phyloP scores from a whole-genome alignment of 148 eudicot species.

The Camellia lanceoleosa region DNA sequence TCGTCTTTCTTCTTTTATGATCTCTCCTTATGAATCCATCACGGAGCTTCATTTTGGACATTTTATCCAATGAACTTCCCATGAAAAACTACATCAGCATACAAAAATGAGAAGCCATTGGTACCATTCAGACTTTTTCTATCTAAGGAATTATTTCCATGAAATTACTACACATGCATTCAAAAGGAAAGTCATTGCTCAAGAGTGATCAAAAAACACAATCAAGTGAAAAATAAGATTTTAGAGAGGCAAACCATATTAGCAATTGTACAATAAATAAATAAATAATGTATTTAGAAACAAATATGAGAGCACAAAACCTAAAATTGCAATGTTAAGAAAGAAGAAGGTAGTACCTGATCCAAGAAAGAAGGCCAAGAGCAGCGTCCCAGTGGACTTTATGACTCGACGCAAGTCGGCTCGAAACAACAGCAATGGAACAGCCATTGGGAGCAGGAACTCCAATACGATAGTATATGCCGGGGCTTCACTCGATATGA shows the following conservation, averaged over 20 bases:
- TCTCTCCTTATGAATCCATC: not conserved
- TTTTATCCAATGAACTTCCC: not conserved
- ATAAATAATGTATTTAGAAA: not conserved
- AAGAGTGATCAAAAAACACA: no score
- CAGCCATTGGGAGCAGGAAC: slow-evolving; percentile 65
- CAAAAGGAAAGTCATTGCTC: not conserved
- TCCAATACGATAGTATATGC: slow-evolving; percentile 60
- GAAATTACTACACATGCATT: not conserved
- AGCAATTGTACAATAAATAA: not conserved
- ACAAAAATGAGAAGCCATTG: not conserved
- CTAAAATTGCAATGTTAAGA: not conserved
- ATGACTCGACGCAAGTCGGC: slow-evolving; percentile 66
- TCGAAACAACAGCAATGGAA: slow-evolving; percentile 78
- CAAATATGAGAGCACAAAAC: not conserved
- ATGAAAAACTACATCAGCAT: not conserved
- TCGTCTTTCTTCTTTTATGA: not conserved
- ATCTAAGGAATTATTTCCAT: not conserved
- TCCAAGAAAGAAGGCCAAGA: slow-evolving; percentile 86
- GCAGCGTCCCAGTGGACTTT: slow-evolving; percentile 63
- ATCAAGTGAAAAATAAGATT: no score
- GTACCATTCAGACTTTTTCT: not conserved
- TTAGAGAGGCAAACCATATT: not conserved
- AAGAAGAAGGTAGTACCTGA: slow-evolving; percentile 39
- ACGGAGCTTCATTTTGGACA: not conserved
- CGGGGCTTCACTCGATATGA: slow-evolving; percentile 62